Evolutionary conservation across 331 rosid genomes (phyloP), one percentile per base, ranked within the genome.

Genomic region (Saraca asoca): DNA sequence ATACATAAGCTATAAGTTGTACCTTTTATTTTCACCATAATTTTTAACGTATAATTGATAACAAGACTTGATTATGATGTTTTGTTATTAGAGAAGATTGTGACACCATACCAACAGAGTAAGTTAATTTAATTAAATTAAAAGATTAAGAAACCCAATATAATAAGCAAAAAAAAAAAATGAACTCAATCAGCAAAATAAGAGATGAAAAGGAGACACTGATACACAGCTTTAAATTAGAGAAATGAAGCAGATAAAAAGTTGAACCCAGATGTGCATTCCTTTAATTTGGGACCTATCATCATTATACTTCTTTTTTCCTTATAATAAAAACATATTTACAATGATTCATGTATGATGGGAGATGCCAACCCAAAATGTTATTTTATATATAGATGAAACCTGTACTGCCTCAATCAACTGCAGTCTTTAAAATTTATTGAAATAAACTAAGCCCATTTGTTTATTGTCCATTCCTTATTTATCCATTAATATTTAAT

Each of bases 281-380:
- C n/a, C 13, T 64, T 34, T 49, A 50, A 64, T 64, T 17, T 64
- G 62, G 71, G 71, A 17, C 42, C 51, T 19, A 20, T 9, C 71
- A 52, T 66, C 62, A 66, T 52, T 52, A 38, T 52, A 13, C 2
- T 5, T 37, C 29, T 39, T 52, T 45, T 17, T 16, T 13, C 20
- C 46, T 14, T 34, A 38, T 39, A 39, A 39, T 8, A 39, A 0
- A 10, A 39, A 39, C 7, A 39, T 7, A 39, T 39, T 24, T 24
- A 24, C 37, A 9, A 19, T 5, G 12, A 67, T 20, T 12, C 4
- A 43, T 43, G 15, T 4, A 5, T 2, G 14, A 43, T 53, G 7
- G 55, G 9, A 12, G 13, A 18, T 18, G 51, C 49, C 35, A 38
- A 38, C 13, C 49, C 24, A 58, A 39, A 38, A 58, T 9, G 15